Percentiles rank a stretch among this genome's conserved stretches.
These are phyloP conservation scores for Trypanosoma congolense DNA, from an alignment of 208 protist genomes.

Conservation along the genomic window DNA sequence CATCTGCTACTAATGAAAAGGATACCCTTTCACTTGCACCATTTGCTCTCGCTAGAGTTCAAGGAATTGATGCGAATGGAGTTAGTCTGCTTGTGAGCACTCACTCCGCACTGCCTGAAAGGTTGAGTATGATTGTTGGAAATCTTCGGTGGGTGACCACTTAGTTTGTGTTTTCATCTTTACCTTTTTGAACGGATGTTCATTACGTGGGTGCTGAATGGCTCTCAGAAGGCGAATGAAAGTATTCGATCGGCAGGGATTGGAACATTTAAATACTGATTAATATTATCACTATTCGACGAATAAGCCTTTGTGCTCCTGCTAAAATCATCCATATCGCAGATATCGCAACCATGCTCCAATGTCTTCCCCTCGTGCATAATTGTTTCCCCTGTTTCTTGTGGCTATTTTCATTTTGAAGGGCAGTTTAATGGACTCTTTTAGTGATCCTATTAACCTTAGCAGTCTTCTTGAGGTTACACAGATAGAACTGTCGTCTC, in stretches of 20 bases:
- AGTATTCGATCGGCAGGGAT: too few relatives aligned
- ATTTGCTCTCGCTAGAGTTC: slow-evolving; percentile 54
- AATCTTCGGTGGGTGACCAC: slow-evolving; percentile 75
- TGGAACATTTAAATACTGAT: too few relatives aligned
- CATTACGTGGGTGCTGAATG: too few relatives aligned
- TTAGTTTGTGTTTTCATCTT: background rate
- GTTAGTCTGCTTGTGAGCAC: slow-evolving; percentile 76
- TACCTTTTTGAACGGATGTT: too few relatives aligned
- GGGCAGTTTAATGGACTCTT: slow-evolving; percentile 4
- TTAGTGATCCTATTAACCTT: slow-evolving; percentile 11
- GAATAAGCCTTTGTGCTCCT: too few relatives aligned
- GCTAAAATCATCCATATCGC: too few relatives aligned
- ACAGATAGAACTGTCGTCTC: slow-evolving; percentile 10
- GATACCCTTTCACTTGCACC: slow-evolving; percentile 48
- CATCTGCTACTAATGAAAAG: slow-evolving; percentile 24
- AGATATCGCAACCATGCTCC: too few relatives aligned
- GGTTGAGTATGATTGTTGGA: slow-evolving; percentile 61
- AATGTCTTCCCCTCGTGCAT: too few relatives aligned
- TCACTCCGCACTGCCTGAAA: slow-evolving; percentile 71
- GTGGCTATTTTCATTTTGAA: background rate
- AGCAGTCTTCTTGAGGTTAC: slow-evolving; percentile 13
- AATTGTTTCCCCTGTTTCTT: background rate
- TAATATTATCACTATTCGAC: too few relatives aligned
- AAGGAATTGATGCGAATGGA: slow-evolving; percentile 59
- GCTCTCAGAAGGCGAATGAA: too few relatives aligned